phyloP scores from a whole-genome alignment of 2,329 filamentous ascomycete genomes.

The Daldinia sp. region DNA sequence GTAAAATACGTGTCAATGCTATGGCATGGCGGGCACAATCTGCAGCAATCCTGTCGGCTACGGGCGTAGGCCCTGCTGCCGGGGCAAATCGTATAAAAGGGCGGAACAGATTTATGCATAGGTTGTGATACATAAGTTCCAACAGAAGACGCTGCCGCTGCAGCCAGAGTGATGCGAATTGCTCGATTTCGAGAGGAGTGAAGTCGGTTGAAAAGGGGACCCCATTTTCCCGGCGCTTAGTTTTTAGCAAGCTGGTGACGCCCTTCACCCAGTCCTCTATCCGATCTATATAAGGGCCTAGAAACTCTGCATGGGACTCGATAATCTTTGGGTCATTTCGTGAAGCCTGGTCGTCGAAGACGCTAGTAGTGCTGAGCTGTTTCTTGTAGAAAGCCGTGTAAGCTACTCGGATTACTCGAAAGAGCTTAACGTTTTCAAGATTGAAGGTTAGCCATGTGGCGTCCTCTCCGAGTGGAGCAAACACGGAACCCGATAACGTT shows the following conservation, averaged over 20 bases:
- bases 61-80: constrained; percentile 1
- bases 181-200: constrained; percentile 21
- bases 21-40: constrained; percentile 25
- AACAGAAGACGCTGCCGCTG: constrained; percentile 28
- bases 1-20: constrained; percentile 22
- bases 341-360: constrained; percentile 6
- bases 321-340: constrained; percentile 15
- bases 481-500: constrained; percentile 17
- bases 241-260: constrained; percentile 18
- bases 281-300: constrained; percentile 17
- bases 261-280: constrained; percentile 28
- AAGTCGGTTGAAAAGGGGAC: constrained; percentile 24
- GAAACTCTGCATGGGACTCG: constrained; percentile 28
- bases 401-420: constrained; percentile 15
- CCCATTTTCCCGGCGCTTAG: constrained; percentile 14
- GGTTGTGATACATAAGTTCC: constrained; percentile 30
- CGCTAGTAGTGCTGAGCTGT: constrained; percentile 10
- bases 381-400: constrained; percentile 31
- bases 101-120: constrained; percentile 31
- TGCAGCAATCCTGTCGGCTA: constrained; percentile 12
- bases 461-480: constrained; percentile 22
- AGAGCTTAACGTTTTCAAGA: constrained; percentile 23
- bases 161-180: constrained; percentile 27
- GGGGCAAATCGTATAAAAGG: constrained; percentile 28
- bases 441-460: constrained; percentile 31